phyloP scores from a whole-genome alignment of 2,329 filamentous ascomycete species.

The Aureobasidium sp. region DNA sequence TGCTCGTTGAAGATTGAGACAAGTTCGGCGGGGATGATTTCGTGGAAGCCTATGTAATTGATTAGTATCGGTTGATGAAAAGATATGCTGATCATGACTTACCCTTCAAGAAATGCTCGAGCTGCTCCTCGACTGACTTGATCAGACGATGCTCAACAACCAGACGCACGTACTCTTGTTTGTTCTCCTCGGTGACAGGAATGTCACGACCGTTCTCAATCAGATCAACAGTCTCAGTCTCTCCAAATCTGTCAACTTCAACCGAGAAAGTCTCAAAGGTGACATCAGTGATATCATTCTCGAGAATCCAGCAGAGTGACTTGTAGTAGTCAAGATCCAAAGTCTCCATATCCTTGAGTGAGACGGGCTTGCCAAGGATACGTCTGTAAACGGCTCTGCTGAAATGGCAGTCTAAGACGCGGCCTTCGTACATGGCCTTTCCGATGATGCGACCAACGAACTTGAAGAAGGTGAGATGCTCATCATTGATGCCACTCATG shows the following conservation, averaged over 20 bases:
- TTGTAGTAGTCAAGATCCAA: conserved; percentile 99
- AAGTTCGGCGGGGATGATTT: conserved; percentile 89
- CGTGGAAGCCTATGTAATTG: conserved; percentile 69
- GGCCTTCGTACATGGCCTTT: conserved; percentile 92
- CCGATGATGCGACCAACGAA: conserved; percentile 98
- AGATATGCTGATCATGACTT: conserved; percentile 18
- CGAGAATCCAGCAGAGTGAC: conserved; percentile 94
- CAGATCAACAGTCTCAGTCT: conserved; percentile 78
- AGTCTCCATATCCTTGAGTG: conserved; percentile 98
- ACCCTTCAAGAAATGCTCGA: conserved; percentile 86
- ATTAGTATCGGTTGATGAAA: not conserved
- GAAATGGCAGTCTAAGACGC: conserved; percentile 96
- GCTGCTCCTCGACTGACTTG: conserved; percentile 85
- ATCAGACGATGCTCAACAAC: conserved; percentile 92
- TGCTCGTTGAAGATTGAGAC: conserved; percentile 98
- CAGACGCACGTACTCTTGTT: conserved; percentile 91
- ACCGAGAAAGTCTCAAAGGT: conserved; percentile 94
- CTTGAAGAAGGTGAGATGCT: conserved; percentile 97
- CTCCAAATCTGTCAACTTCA: conserved; percentile 89
- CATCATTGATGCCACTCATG: conserved; percentile 84
- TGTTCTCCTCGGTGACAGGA: conserved; percentile 93
- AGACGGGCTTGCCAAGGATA: conserved; percentile 88
- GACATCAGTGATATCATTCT: conserved; percentile 97
- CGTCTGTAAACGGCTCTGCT: conserved; percentile 97
- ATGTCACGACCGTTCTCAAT: conserved; percentile 83